A percentile compares a stretch with the other conserved stretches of the same genome.
phyloP scores from a whole-genome alignment of 2,329 filamentous ascomycete species.

The Trichoderma asperellum region DNA sequence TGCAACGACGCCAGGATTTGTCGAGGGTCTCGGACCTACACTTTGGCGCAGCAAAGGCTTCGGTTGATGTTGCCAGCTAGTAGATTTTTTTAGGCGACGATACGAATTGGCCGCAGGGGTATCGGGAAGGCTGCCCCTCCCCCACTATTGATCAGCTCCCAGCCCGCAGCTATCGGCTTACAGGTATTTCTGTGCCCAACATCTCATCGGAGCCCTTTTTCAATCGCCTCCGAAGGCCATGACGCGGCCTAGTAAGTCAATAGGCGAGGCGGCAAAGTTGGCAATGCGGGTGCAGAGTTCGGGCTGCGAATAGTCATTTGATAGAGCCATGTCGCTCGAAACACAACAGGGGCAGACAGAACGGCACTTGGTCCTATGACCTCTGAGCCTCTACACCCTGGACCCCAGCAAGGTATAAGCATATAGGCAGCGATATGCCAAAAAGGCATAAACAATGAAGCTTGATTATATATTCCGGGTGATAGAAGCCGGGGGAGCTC shows the following conservation, averaged over 20 bases:
- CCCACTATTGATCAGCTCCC: not conserved
- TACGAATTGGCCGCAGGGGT: slow-evolving; percentile 15
- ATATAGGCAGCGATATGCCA: not conserved
- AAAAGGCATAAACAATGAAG: not conserved
- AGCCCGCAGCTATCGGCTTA: slow-evolving; percentile 12
- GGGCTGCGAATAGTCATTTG: not conserved
- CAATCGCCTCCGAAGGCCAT: slow-evolving; percentile 13
- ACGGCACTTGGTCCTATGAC: not conserved
- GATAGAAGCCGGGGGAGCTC: not conserved
- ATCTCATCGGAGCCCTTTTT: slow-evolving; percentile 10
- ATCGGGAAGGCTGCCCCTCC: slow-evolving; percentile 22
- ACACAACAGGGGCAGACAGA: not conserved
- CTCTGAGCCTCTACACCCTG: not conserved
- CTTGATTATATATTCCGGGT: not conserved
- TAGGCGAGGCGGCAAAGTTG: not conserved
- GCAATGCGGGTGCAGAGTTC: not conserved
- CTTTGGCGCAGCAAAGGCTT: not conserved
- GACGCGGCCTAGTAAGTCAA: not conserved
- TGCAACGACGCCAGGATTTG: not conserved
- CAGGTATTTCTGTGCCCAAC: slow-evolving; percentile 3
- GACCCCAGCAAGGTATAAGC: not conserved
- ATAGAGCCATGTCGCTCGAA: not conserved
- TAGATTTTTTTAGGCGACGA: slow-evolving; percentile 8
- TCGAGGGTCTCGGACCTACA: slow-evolving; percentile 2
- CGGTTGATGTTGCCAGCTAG: slow-evolving; percentile 19